Evolutionary conservation across 371 early-diverging fungal species (phyloP).

Genomic region (Smittium mucronatum): DNA sequence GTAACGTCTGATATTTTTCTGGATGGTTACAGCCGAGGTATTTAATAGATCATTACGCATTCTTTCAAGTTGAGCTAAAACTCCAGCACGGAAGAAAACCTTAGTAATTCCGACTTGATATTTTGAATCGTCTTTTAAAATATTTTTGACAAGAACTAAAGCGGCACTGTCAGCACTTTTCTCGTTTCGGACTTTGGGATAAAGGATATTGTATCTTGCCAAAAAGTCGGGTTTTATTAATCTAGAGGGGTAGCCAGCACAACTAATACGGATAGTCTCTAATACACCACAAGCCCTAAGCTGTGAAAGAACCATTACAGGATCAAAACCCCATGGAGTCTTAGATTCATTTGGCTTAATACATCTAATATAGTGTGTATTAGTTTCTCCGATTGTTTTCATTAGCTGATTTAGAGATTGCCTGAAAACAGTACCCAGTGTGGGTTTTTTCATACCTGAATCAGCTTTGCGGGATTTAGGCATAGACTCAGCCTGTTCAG

Average conservation of each 20-base stretch:
- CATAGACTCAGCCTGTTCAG: not conserved
- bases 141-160: constrained; percentile 48
- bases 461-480: constrained; percentile 24
- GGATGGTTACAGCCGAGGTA: constrained; percentile 66
- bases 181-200: constrained; percentile 33
- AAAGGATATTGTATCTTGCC: constrained; percentile 79
- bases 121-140: constrained; percentile 63
- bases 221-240: constrained; percentile 87
- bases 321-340: constrained; percentile 76
- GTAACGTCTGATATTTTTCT: constrained; percentile 75
- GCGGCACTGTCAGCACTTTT: constrained; percentile 31
- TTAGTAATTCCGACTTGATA: constrained; percentile 95
- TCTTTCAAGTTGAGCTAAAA: constrained; percentile 84
- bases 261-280: constrained; percentile 98
- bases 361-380: constrained; percentile 95
- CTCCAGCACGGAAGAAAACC: constrained; percentile 98
- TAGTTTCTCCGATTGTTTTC: constrained; percentile 84
- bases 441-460: constrained; percentile 47
- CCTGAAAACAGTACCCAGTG: constrained; percentile 78
- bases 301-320: constrained; percentile 86
- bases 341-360: constrained; percentile 95
- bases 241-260: constrained; percentile 96
- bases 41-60: constrained; percentile 67
- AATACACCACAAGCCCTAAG: constrained; percentile 98
- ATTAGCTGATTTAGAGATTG: constrained; percentile 77